Evolutionary conservation across 1,139 yeast species (phyloP).

Genomic region (Candida smagusa): DNA sequence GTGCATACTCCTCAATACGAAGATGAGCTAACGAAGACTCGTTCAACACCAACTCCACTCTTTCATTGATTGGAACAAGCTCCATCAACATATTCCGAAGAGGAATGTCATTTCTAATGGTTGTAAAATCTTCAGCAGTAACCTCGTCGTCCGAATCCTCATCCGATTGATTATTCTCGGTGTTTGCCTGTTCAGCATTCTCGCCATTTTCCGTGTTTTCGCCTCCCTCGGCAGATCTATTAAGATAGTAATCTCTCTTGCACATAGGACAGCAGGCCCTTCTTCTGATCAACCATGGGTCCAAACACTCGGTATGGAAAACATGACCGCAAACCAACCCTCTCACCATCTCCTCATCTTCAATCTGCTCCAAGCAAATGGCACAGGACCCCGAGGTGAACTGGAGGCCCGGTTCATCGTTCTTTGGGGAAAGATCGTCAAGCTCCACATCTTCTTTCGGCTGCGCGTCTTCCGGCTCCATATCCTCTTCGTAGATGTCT

Average conservation of each 20-base stretch:
- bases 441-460: slow-evolving; percentile 3
- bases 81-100: slow-evolving; percentile 40
- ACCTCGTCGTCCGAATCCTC: slow-evolving; percentile 3
- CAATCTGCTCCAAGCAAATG: slow-evolving; percentile 68
- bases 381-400: slow-evolving; percentile 77
- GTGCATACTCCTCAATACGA: slow-evolving; percentile 45
- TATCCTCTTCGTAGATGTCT: slow-evolving; percentile 35
- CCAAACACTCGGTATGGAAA: slow-evolving; percentile 75
- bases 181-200: slow-evolving; percentile 2
- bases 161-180: slow-evolving; percentile 12
- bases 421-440: slow-evolving; percentile 3
- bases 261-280: slow-evolving; percentile 87
- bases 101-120: slow-evolving; percentile 32
- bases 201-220: slow-evolving; percentile 6
- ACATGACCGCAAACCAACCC: slow-evolving; percentile 82
- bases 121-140: slow-evolving; percentile 5
- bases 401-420: slow-evolving; percentile 33
- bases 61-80: slow-evolving; percentile 37
- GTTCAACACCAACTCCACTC: slow-evolving; percentile 33
- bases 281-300: slow-evolving; percentile 76
- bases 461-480: not conserved
- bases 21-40: slow-evolving; percentile 25
- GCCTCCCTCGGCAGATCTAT: slow-evolving; percentile 6
- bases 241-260: slow-evolving; percentile 59
- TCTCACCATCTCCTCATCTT: slow-evolving; percentile 62